A percentile compares a stretch with the other conserved stretches of the same genome.
Conservation (phyloP, 2,329 filamentous ascomycete species). For the Pseudogymnoascus pannorum region DNA sequence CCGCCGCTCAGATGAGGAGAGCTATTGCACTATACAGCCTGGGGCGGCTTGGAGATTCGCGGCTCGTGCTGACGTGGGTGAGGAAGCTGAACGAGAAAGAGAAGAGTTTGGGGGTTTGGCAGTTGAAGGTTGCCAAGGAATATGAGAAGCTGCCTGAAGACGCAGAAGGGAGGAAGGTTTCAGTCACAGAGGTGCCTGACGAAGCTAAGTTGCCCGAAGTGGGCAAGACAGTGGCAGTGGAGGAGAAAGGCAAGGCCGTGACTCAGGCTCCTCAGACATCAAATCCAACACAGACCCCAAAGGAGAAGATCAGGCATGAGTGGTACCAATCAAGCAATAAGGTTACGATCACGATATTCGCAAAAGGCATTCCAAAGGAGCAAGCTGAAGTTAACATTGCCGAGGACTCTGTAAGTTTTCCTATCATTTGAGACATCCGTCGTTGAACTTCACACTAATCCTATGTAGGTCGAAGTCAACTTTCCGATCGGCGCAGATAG, state of each 20-base stretch:
- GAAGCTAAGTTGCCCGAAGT: conserved; percentile 33
- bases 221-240: conserved; percentile 26
- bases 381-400: conserved; percentile 41
- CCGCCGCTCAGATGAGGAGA: conserved; percentile 74
- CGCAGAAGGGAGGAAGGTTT: conserved; percentile 39
- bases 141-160: conserved; percentile 41
- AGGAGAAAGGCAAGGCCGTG: conserved; percentile 8
- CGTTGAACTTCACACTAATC: conserved; percentile 13
- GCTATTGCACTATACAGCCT: conserved; percentile 66
- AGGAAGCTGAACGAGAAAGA: conserved; percentile 45
- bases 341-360: conserved; percentile 57
- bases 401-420: conserved; percentile 19
- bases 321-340: conserved; percentile 60
- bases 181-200: conserved; percentile 46
- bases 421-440: conserved; percentile 12
- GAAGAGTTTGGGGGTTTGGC: conserved; percentile 50
- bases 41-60: conserved; percentile 66
- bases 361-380: conserved; percentile 55
- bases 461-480: conserved; percentile 43
- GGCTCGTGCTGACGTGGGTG: conserved; percentile 57
- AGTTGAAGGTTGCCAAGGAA: conserved; percentile 46
- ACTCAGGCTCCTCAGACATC: conserved; percentile 10
- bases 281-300: conserved; percentile 32
- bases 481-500: conserved; percentile 45
- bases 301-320: conserved; percentile 57